phyloP scores from a whole-genome alignment of 2,329 filamentous ascomycete genomes.

The Cyanodermella asteris region DNA sequence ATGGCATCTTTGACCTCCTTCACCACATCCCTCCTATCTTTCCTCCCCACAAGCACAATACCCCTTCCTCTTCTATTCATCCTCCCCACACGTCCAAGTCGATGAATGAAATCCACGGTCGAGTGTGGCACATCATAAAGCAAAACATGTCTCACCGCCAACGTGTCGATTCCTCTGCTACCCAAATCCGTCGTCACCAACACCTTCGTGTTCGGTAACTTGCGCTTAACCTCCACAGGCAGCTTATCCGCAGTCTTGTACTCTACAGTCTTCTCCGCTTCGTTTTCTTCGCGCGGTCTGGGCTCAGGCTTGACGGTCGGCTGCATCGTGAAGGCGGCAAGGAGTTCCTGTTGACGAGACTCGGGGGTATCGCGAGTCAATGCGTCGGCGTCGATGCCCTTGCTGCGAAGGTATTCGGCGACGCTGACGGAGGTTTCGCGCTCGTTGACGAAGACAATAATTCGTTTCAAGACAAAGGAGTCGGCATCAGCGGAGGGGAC shows the following conservation, averaged over 20 bases:
- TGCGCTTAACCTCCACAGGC: slow-evolving; percentile 17
- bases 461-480: slow-evolving; percentile 50
- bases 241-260: slow-evolving; percentile 8
- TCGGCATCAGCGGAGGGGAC: slow-evolving; percentile 22
- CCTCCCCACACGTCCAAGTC: slow-evolving; percentile 71
- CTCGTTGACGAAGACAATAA: slow-evolving; percentile 94
- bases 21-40: slow-evolving; percentile 76
- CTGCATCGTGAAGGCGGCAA: slow-evolving; percentile 46
- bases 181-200: slow-evolving; percentile 87
- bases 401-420: slow-evolving; percentile 53
- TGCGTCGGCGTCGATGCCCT: slow-evolving; percentile 73
- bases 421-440: slow-evolving; percentile 70
- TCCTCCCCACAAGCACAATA: slow-evolving; percentile 72
- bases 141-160: slow-evolving; percentile 77
- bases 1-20: slow-evolving; percentile 78
- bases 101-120: slow-evolving; percentile 94
- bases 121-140: slow-evolving; percentile 96
- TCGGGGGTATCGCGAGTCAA: slow-evolving; percentile 69
- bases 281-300: slow-evolving; percentile 12
- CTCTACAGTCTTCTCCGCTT: slow-evolving; percentile 5
- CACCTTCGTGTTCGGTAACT: slow-evolving; percentile 60
- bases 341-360: slow-evolving; percentile 52
- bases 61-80: slow-evolving; percentile 83
- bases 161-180: slow-evolving; percentile 80
- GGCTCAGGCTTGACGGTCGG: no score